Evolutionary conservation across 2,329 filamentous ascomycete species (phyloP), one percentile per base, ranked within the genome.

Genomic region (Ascochyta clinopodiicola): DNA sequence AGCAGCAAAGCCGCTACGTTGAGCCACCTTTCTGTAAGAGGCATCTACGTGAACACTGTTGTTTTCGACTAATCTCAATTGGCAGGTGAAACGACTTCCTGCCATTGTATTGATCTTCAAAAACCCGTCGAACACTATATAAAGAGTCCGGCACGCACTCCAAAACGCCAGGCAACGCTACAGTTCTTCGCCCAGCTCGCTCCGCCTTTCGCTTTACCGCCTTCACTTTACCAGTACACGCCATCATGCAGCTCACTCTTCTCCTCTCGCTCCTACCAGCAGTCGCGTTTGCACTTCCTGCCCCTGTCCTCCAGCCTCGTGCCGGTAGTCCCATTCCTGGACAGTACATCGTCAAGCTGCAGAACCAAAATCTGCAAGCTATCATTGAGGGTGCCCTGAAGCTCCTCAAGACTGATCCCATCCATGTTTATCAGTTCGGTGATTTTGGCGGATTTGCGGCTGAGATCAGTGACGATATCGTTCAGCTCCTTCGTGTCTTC

Each of bases 331-430:
- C 73, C 35, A 73, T 80, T 50, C 74, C 76, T 6, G 74, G 73
- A 61, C 76, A 77, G 62, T 81, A 78, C 69, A 79, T 81, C 46
- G 75, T 81, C 66, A 79, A 78, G 71, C 52, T 81, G 56, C 78
- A 78, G 71, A 69, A 75, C 39, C 67, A 71, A 34, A 65, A 68
- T 56, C 54, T 69, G 36, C 56, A 71, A 12, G 38, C 27, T 3
- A 45, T 67, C 44, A 56, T 78, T 10, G 63, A 74, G n/a, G 45
- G 29, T 17, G 69, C 68, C 15, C 36, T 74, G 37, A 61, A 58
- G 44, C 47, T 70, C 17, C 53, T 75, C 19, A 56, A 54, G 22
- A 66, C 69, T 39, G 61, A 63, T 25, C 68, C 73, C 29, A 58
- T 64, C 17, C 73, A 78, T 40, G 68, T 72, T 22, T 79, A 76